Evolutionary conservation across 2,329 filamentous ascomycete species (phyloP).

Genomic region (Bipolaris sorokiniana): DNA sequence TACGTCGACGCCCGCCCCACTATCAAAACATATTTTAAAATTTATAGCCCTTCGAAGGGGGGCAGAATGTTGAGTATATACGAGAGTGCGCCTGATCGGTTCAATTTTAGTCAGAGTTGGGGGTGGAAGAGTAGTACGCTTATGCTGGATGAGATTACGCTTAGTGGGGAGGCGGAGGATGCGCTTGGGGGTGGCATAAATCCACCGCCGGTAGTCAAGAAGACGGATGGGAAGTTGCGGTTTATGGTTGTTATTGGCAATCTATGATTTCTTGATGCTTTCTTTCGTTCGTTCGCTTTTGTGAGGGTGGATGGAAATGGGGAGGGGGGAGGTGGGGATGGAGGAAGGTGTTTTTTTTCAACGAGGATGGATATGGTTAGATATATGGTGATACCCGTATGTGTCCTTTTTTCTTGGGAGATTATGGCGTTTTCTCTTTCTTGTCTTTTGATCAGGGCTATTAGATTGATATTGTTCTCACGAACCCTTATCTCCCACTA

Average conservation of each 20-base stretch:
- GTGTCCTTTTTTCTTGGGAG: too few relatives aligned
- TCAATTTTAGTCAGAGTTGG: constrained; percentile 67
- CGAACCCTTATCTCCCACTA: too few relatives aligned
- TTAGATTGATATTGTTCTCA: too few relatives aligned
- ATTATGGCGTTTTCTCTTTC: too few relatives aligned
- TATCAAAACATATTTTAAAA: constrained; percentile 68
- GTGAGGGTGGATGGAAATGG: not conserved
- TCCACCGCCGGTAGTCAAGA: constrained; percentile 34
- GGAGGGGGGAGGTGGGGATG: too few relatives aligned
- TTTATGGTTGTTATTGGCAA: constrained; percentile 67
- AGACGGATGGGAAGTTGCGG: constrained; percentile 59
- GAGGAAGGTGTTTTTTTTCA: too few relatives aligned
- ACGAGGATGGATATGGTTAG: too few relatives aligned
- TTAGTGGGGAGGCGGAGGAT: constrained; percentile 30
- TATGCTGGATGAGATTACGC: constrained; percentile 57
- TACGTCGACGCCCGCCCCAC: constrained; percentile 63
- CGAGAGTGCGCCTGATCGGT: constrained; percentile 63
- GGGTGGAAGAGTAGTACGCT: constrained; percentile 67
- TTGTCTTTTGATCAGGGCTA: too few relatives aligned
- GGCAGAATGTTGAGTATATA: constrained; percentile 65
- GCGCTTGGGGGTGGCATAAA: constrained; percentile 13
- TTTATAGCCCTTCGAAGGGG: constrained; percentile 65
- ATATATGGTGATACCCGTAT: too few relatives aligned
- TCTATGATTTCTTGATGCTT: constrained; percentile 22
- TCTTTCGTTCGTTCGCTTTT: not conserved